Evolutionary conservation across 768 basidiomycete species (phyloP), one percentile per base, ranked within the genome.

Genomic region (Dacryopinax spathularia): DNA sequence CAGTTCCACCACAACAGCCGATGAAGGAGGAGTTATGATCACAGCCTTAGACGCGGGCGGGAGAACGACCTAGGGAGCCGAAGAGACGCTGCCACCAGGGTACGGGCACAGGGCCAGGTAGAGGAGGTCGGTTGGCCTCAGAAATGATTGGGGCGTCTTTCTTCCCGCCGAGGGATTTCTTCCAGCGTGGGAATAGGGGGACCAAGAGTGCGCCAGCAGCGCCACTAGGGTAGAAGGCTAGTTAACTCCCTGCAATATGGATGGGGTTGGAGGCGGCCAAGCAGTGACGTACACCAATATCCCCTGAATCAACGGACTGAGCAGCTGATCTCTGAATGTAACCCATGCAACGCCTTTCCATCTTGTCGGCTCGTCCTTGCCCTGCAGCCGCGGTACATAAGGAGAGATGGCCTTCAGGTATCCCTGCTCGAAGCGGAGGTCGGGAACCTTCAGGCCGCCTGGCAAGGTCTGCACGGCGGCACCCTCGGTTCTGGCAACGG

Each of bases 371-470:
- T 80, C 73, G n/a, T 70, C 65, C 15, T 80, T 73, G 61, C 69
- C 70, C 25, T 77, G 63, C 29, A 68, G 66, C 64, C 70, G 69
- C 18, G 44, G 63, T 69, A 62, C 65, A 33, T 66, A 66, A 22
- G 64, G 66, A 16, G 60, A 68, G 61, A 56, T 56, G 6, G 48
- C 25, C 48, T 56, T 56, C 5, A 88, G 65, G 72, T 87, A 90
- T 60, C 81, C 84, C 64, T 82, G 79, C 70, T 89, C 88, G 75
- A 88, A 88, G 29, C 88, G 86, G 35, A 89, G 75, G 70, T 90
- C 88, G 29, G 87, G 87, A 61, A 89, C 83, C 65, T 35, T 63
- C 31, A n/a, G 62, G 34, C 25, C 65, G 56, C 12, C 37, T 33
- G 43, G 31, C 34, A 48, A 29, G 63, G 33, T 66, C 37, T n/a